Evolutionary conservation across 441 rosid species (phyloP), one percentile per base, ranked within the genome.

Genomic region (California macrophylla): DNA sequence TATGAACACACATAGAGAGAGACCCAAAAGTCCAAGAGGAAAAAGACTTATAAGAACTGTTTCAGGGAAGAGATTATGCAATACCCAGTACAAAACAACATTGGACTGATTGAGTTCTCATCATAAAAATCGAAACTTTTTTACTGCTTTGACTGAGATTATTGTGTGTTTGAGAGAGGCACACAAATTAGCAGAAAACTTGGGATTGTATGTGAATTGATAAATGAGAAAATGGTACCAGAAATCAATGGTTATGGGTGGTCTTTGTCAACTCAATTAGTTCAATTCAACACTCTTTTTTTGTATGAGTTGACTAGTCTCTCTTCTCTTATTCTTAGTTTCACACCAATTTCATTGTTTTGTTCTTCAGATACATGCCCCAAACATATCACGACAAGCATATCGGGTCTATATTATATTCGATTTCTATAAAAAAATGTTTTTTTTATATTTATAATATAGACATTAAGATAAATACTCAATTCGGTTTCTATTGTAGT

Each of bases 251-350:
- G 52, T 13, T 42, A 47, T 47, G 54, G 54, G 54, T 15, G 54
- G 54, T 47, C 54, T 47, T 47, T 47, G 54, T n/a, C 54, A 47
- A 47, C 18, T 47, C 54, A 47, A 47, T 47, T n/a, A 47, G n/a
- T 47, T n/a, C 54, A 47, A 47, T 47, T 47, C 20, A 47, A 47
- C 20, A 47, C 16, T 15, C 20, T 47, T 47, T 47, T 47, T 47
- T 47, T 47, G 54, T 6, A 47, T 47, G 54, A 47, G 54, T 47
- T 47, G 54, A 47, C 54, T 47, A 3, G 54, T 36, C 40, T 47
- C 54, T 47, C 21, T 4, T n/a, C 54, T 47, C 8, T 10, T 34
- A 6, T 45, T 5, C 20, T 47, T 20, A 47, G 54, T 47, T 47
- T 47, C 54, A 47, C 54, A 47, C 54, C n/a, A n/a, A 47, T 4